Evolutionary conservation across 2,329 filamentous ascomycete species (phyloP).

Genomic region (Cladosporium phlei): DNA sequence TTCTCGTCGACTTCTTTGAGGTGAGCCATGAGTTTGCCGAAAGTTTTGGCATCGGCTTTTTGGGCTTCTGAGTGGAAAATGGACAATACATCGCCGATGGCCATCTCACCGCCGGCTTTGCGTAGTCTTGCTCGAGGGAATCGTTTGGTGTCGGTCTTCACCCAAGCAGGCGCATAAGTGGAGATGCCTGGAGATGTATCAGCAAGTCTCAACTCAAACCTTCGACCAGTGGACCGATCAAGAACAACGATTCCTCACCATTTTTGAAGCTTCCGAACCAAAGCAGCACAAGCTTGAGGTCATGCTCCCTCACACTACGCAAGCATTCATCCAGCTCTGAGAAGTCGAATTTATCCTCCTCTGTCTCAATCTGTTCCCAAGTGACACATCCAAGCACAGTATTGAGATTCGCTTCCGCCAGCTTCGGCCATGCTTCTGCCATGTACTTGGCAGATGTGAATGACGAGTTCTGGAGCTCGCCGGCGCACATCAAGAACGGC

Average conservation of each 20-base stretch:
- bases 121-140: conserved; percentile 32
- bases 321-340: conserved; percentile 39
- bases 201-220: not conserved
- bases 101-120: conserved; percentile 24
- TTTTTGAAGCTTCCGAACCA: conserved; percentile 50
- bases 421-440: conserved; percentile 41
- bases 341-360: conserved; percentile 42
- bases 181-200: conserved; percentile 26
- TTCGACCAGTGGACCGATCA: too few species aligned
- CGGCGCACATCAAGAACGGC: conserved; percentile 43
- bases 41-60: conserved; percentile 39
- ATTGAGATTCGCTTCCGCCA: conserved; percentile 40
- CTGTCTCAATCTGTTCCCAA: conserved; percentile 46
- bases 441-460: conserved; percentile 44
- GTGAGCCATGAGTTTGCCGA: conserved; percentile 36
- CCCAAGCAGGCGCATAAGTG: conserved; percentile 38
- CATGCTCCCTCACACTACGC: conserved; percentile 34
- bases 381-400: conserved; percentile 43
- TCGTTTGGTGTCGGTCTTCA: conserved; percentile 32
- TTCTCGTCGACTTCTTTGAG: conserved; percentile 42
- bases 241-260: conserved; percentile 26
- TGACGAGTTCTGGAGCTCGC: conserved; percentile 46
- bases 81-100: conserved; percentile 31
- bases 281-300: conserved; percentile 38
- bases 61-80: conserved; percentile 35